Conservation (phyloP, 2,329 filamentous ascomycete species). For the Aspergillus texensis region DNA sequence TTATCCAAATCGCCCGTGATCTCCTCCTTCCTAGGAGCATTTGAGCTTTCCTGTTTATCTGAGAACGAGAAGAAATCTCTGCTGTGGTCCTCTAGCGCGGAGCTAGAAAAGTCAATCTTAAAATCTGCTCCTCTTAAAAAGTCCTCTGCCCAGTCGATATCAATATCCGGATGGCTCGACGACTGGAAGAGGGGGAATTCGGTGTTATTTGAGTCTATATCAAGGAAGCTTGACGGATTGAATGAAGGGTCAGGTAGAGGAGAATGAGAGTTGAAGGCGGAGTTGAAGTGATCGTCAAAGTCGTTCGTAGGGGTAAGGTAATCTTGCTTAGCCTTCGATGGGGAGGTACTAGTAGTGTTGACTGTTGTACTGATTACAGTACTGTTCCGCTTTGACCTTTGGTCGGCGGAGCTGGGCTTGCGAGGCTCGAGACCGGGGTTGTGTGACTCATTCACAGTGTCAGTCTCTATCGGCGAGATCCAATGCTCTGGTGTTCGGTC, state of each 20-base stretch:
- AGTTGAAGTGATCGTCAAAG: slow-evolving; percentile 27
- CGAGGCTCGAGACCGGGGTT: neutral
- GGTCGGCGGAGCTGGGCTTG: slow-evolving; percentile 3
- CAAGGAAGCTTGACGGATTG: slow-evolving; percentile 23
- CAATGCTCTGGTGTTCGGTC: slow-evolving; percentile 12
- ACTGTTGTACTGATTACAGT: slow-evolving; percentile 9
- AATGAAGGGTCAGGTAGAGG: slow-evolving; percentile 19
- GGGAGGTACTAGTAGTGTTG: slow-evolving; percentile 1
- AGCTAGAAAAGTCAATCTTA: slow-evolving; percentile 16
- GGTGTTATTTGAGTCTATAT: slow-evolving; percentile 27
- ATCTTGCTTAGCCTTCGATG: slow-evolving; percentile 9
- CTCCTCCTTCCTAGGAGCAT: slow-evolving; percentile 16
- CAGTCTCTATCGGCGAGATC: slow-evolving; percentile 12
- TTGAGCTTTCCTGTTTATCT: slow-evolving; percentile 18
- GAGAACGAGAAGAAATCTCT: slow-evolving; percentile 26
- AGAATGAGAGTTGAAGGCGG: slow-evolving; percentile 9
- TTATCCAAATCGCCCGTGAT: slow-evolving; percentile 43
- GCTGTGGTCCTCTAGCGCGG: slow-evolving; percentile 5
- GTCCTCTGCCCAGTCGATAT: slow-evolving; percentile 36
- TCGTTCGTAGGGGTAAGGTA: slow-evolving; percentile 26
- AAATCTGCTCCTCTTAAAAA: slow-evolving; percentile 28
- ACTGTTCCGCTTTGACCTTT: slow-evolving; percentile 1
- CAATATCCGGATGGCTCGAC: slow-evolving; percentile 21
- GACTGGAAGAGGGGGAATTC: slow-evolving; percentile 16
- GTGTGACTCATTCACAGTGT: neutral